Evolutionary conservation across 2,329 filamentous ascomycete genomes (phyloP), one percentile per base, ranked within the genome.

Genomic region (Penicillium rolfsii): DNA sequence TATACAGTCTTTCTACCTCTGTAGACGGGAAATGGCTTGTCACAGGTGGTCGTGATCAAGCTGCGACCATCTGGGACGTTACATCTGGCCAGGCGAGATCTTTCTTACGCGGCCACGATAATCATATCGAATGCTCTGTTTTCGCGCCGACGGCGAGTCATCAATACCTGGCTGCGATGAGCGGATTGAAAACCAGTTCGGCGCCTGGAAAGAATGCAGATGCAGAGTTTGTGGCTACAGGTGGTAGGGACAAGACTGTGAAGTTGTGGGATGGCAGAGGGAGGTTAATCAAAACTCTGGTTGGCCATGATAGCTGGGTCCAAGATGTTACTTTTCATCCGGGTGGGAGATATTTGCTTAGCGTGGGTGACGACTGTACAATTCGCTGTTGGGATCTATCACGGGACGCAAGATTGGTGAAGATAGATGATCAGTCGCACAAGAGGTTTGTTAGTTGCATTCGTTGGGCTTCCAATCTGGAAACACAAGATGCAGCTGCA

Each of bases 251-350:
- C 77, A 97, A 96, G 80, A 90, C 88, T 0, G 96, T 97, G 73
- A 89, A 88, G 69, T 79, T 97, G 7, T 97, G 93, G 91, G 91
- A 96, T 73, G 84, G 88, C 8, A 85, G 91, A 57, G 93, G 93
- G 33, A 91, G 88, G 5, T 86, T 91, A 64, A 87, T 97, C 72
- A 93, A 91, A 74, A 94, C 90, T 0, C 81, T 97, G 2, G 80
- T 87, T 0, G 93, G 93, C 1, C 93, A 97, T 74, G 93, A 97
- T 75, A 97, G 97, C 74, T 97, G 93, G 93, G 87, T 97, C 7
- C 87, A 91, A 41, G 90, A 85, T 0, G 78, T 97, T 4, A 87
- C 91, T 6, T 97, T 97, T 74, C 93, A 97, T 71, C 93, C 93
- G 0, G 90, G 91, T 11, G 93, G 93, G 55, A 95, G 93, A 76